These are phyloP conservation scores for Lycium barbarum DNA, from an alignment of 257 asterid genomes.

Conservation along the genomic window DNA sequence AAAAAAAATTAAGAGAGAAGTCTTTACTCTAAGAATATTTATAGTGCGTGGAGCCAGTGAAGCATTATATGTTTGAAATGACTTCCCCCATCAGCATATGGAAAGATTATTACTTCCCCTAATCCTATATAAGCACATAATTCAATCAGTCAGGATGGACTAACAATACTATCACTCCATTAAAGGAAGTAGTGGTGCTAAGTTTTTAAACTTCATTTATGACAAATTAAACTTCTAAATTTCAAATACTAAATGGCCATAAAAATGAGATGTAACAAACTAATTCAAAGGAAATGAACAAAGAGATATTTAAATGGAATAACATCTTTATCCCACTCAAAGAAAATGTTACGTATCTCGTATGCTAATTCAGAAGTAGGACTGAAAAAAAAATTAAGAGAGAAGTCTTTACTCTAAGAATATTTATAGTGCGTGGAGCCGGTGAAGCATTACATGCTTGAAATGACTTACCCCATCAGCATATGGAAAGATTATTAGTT, in stretches of 20 bases:
- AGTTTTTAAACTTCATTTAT: background rate
- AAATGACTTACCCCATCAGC: constrained; percentile 5
- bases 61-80: background rate
- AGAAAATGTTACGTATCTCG: background rate
- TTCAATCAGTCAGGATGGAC: background rate
- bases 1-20: background rate
- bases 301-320: background rate
- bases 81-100: background rate
- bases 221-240: background rate
- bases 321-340: background rate
- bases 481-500: background rate
- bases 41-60: background rate
- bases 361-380: constrained; percentile 23
- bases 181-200: background rate
- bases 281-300: background rate
- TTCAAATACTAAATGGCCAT: background rate
- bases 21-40: background rate
- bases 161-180: background rate
- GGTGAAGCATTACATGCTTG: background rate
- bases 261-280: constrained; percentile 8
- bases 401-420: background rate
- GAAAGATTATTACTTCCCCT: constrained; percentile 12
- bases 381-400: background rate
- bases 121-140: background rate
- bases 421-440: background rate